A percentile compares a stretch with the other conserved stretches of the same genome.
Evolutionary conservation across 2,329 filamentous ascomycete species (phyloP).

Genomic region (Byssothecium circinans): DNA sequence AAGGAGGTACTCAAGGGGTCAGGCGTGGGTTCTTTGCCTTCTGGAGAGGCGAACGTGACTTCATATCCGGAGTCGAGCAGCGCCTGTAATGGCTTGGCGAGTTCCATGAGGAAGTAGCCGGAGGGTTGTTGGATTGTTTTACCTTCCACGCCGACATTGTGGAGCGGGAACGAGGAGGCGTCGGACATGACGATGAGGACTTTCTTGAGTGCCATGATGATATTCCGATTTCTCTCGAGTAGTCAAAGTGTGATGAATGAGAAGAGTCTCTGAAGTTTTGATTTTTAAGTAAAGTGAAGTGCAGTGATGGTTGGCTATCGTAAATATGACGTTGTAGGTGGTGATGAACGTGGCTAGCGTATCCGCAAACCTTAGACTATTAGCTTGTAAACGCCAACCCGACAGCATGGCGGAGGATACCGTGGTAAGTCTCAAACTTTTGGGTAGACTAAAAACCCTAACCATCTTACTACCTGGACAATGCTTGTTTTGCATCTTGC

Average conservation of each 20-base stretch:
- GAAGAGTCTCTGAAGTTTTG: neutral
- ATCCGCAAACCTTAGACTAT: neutral
- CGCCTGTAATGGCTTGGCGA: constrained; percentile 33
- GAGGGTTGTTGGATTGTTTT: constrained; percentile 31
- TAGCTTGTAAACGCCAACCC: too few species aligned
- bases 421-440: too few species aligned
- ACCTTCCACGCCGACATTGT: constrained; percentile 27
- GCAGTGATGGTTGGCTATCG: neutral
- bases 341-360: neutral
- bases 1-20: constrained; percentile 49
- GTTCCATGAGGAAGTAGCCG: constrained; percentile 39
- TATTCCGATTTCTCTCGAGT: too few species aligned
- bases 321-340: neutral
- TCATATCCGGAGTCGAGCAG: constrained; percentile 42
- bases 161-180: constrained; percentile 40
- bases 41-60: constrained; percentile 51
- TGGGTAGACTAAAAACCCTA: too few species aligned
- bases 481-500: too few species aligned
- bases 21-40: constrained; percentile 46
- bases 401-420: too few species aligned
- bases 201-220: constrained; percentile 39
- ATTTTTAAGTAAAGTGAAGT: neutral
- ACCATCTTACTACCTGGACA: too few species aligned
- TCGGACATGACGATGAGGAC: constrained; percentile 51
- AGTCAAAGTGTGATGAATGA: neutral